Evolutionary conservation across 2,329 filamentous ascomycete species (phyloP), one percentile per base, ranked within the genome.

Genomic region (Diaporthe ilicicola): DNA sequence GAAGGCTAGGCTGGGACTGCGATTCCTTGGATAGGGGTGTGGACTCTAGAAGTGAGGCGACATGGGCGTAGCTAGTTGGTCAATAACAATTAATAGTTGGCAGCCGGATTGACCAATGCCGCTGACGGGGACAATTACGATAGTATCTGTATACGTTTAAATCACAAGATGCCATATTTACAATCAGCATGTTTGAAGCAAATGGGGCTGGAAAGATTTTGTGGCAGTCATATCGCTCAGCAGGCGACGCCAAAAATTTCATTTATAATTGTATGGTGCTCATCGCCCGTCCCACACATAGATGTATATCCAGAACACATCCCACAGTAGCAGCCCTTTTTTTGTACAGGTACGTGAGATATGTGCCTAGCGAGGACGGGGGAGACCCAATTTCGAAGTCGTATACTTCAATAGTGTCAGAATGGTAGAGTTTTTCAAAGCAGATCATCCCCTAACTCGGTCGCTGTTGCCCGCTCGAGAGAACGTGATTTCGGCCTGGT

Each of bases 401-500:
- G 12, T 42, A 48, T 27, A 46, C 54, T 62, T 66, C 62, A 42
- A 22, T 55, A 44, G 32, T 44, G 51, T 53, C 61, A 72, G 61
- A 70, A 70, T 50, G 46, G 54, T 67, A 70, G 7, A 53, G 56
- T 1, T 39, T 2, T 50, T 59, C 17, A 27, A 56, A 8, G 44
- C 53, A 61, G 37, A 64, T 64, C 59, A 70, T 27, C 61, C 34
- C 46, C 67, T 61, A 70, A 54, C 64, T 17, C 59, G 53, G 61
- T 55, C 42, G 32, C 59, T 70, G 73, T 71, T 73, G 70, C 75
- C 72, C 75, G 78, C 77, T 78, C 79, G 72, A 80, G 79, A 69
- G 78, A 79, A 77, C 70, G 77, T 79, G 69, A 65, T 71, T 69
- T 64, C 50, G 77, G 76, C 76, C 75, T 46, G 76, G 50, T 78